Evolutionary conservation across 1,139 yeast species (phyloP).

Genomic region (Suhomyces choctaworum): DNA sequence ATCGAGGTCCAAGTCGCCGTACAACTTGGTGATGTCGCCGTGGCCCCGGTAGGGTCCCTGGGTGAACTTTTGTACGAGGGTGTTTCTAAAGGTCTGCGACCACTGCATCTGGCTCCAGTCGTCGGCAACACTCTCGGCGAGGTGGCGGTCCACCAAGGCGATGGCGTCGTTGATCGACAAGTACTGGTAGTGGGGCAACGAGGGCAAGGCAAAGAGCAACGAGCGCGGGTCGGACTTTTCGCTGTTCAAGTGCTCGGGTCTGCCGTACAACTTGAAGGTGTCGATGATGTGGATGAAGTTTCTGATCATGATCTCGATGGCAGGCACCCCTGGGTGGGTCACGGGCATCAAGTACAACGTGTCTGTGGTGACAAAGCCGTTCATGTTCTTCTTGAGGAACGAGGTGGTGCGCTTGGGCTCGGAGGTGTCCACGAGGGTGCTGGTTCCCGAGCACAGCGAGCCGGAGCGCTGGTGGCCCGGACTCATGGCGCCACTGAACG

Average conservation of each 20-base stretch:
- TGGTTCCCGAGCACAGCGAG: slow-evolving; percentile 5
- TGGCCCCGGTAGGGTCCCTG: slow-evolving; percentile 27
- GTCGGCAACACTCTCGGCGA: slow-evolving; percentile 30
- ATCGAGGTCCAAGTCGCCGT: slow-evolving; percentile 29
- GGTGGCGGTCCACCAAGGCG: slow-evolving; percentile 32
- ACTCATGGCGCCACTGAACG: slow-evolving; percentile 10
- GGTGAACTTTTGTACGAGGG: slow-evolving; percentile 7
- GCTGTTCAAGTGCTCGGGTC: slow-evolving; percentile 52
- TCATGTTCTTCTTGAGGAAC: slow-evolving; percentile 27
- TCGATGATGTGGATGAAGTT: slow-evolving; percentile 54
- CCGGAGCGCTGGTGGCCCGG: slow-evolving; percentile 10
- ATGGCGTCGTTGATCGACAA: slow-evolving; percentile 42
- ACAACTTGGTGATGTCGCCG: slow-evolving; percentile 37
- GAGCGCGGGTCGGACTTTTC: slow-evolving; percentile 47
- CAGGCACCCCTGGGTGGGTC: slow-evolving; percentile 55
- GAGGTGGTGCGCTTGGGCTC: slow-evolving; percentile 16
- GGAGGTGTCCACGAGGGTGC: slow-evolving; percentile 7
- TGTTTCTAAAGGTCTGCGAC: slow-evolving; percentile 37
- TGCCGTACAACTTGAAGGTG: slow-evolving; percentile 54
- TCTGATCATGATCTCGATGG: slow-evolving; percentile 59
- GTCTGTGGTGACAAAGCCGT: slow-evolving; percentile 35
- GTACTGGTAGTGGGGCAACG: slow-evolving; percentile 55
- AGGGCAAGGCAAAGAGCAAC: slow-evolving; percentile 56
- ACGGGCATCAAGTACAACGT: slow-evolving; percentile 53
- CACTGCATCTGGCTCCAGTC: slow-evolving; percentile 44